phyloP scores from a whole-genome alignment of 371 early-diverging fungal species.

The Smittium culicis region DNA sequence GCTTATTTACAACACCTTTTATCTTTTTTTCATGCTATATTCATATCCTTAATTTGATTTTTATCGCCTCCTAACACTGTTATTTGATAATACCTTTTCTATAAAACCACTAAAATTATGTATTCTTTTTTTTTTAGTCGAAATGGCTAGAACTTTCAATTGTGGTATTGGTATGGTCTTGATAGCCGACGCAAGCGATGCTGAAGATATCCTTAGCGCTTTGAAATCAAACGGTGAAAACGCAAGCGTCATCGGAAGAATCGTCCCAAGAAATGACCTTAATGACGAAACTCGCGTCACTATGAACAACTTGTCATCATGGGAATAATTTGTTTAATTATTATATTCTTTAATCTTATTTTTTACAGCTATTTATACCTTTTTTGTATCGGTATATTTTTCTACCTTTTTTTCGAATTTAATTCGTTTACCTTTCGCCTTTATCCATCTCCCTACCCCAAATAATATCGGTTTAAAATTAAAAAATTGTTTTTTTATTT shows the following conservation, averaged over 20 bases:
- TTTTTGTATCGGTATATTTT: too few species aligned
- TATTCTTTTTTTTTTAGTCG: too few species aligned
- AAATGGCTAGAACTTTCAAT: constrained; percentile 94
- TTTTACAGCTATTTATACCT: too few species aligned
- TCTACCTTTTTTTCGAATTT: too few species aligned
- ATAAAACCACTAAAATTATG: too few species aligned
- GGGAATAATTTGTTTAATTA: too few species aligned
- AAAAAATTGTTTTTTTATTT: too few species aligned
- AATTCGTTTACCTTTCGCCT: too few species aligned
- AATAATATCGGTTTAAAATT: too few species aligned
- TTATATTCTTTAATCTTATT: too few species aligned
- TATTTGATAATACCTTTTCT: background rate
- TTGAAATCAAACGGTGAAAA: constrained; percentile 51
- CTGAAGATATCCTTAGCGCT: constrained; percentile 40
- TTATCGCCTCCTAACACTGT: background rate
- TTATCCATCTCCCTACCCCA: too few species aligned
- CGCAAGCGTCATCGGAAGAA: constrained; percentile 48
- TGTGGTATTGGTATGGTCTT: constrained; percentile 96
- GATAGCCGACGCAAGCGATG: constrained; percentile 53
- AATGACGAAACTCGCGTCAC: constrained; percentile 14
- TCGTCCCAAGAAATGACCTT: constrained; percentile 14
- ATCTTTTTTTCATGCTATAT: background rate
- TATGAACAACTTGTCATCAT: constrained; percentile 19
- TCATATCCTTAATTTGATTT: background rate
- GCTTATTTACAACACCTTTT: too few species aligned